Evolutionary conservation across 139 green algal genomes (phyloP).

Genomic region (Pleodorina starrii): DNA sequence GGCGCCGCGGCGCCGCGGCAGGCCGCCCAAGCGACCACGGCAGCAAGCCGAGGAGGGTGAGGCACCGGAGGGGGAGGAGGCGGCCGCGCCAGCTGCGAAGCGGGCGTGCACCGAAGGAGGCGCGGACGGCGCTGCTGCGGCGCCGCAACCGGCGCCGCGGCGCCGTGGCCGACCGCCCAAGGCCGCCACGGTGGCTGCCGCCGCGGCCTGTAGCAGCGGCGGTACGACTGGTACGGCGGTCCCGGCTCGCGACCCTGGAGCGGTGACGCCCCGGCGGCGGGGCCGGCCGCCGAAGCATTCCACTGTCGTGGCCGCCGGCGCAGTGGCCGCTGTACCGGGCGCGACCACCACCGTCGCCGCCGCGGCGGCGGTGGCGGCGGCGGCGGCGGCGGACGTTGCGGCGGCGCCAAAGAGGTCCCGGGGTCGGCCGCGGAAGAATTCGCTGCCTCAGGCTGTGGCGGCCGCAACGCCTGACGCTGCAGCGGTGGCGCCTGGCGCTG

Average conservation of each 20-base stretch:
- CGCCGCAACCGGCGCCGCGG: background rate
- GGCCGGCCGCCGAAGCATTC: conserved; percentile 5
- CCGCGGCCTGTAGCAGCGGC: conserved; percentile 5
- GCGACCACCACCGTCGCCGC: background rate
- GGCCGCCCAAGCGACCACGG: background rate
- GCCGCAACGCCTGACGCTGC: background rate
- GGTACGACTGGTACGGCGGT: background rate
- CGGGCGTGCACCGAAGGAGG: background rate
- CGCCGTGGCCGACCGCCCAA: background rate
- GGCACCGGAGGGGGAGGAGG: background rate
- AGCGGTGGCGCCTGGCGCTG: background rate
- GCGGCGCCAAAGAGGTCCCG: background rate
- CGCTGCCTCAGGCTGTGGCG: background rate
- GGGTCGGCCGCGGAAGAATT: conserved; percentile 23
- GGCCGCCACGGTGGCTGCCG: background rate
- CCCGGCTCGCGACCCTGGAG: background rate
- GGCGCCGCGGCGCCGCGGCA: background rate
- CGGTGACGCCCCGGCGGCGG: background rate
- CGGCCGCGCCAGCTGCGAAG: background rate
- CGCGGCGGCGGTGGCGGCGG: background rate
- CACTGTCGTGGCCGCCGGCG: too few species aligned
- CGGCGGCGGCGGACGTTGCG: background rate
- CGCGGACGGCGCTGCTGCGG: background rate
- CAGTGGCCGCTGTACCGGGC: background rate
- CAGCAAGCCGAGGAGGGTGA: background rate